Conservation (phyloP, 495 filamentous ascomycete species). For the Xylaria grammica region DNA sequence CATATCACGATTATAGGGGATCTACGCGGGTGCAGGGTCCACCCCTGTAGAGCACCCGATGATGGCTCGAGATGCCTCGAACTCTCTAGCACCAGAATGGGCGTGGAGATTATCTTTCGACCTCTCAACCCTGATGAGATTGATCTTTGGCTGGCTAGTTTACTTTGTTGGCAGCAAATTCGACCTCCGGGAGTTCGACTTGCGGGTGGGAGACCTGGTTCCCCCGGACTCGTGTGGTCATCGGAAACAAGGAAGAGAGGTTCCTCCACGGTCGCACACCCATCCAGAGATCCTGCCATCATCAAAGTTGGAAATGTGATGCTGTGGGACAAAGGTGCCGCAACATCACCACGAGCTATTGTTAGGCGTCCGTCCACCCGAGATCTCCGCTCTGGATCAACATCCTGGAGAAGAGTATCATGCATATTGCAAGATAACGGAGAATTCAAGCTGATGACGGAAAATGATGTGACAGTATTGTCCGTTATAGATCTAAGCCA, state of each 20-base stretch:
- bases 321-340: conserved; percentile 77
- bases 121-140: conserved; percentile 77
- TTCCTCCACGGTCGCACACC: conserved; percentile 51
- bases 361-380: conserved; percentile 54
- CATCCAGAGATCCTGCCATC: conserved; percentile 77
- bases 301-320: conserved; percentile 97
- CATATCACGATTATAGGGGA: conserved; percentile 69
- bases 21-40: conserved; percentile 84
- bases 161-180: conserved; percentile 93
- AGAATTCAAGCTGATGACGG: conserved; percentile 86
- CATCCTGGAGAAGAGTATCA: conserved; percentile 82
- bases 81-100: conserved; percentile 72
- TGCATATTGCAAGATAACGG: conserved; percentile 96
- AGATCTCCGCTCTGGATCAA: conserved; percentile 45
- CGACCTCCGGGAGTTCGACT: conserved; percentile 56
- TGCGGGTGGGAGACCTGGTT: conserved; percentile 29
- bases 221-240: conserved; percentile 27
- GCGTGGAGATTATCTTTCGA: conserved; percentile 72
- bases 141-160: conserved; percentile 89
- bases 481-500: conserved; percentile 88
- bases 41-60: conserved; percentile 67
- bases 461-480: conserved; percentile 77
- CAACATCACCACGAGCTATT: conserved; percentile 58
- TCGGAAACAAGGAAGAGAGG: conserved; percentile 75
- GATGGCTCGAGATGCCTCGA: conserved; percentile 76